Evolutionary conservation across 2,329 filamentous ascomycete species (phyloP).

Genomic region (Saccharata proteae): DNA sequence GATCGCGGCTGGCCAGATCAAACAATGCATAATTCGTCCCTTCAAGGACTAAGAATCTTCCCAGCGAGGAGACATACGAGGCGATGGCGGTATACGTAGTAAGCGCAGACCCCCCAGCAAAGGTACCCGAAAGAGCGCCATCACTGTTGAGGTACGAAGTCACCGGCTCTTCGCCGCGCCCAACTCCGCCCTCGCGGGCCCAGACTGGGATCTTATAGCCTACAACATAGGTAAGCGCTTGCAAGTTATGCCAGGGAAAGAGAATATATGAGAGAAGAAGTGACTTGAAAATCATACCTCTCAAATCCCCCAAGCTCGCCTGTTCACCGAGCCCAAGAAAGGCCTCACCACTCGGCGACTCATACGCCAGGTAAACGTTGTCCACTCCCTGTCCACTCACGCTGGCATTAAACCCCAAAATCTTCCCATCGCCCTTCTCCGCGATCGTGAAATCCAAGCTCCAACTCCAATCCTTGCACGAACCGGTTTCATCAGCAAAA

Average conservation of each 20-base stretch:
- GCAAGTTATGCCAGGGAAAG: no score
- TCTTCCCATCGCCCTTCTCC: no score
- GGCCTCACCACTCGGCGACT: neutral
- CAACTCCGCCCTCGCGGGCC: conserved; percentile 18
- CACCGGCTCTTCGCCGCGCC: conserved; percentile 17
- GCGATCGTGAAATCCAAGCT: neutral
- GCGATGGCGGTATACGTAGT: conserved; percentile 24
- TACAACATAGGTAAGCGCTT: no score
- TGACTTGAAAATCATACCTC: neutral
- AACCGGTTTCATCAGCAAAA: conserved; percentile 2
- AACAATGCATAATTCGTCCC: conserved; percentile 22
- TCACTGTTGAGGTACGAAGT: conserved; percentile 15
- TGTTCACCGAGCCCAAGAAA: neutral
- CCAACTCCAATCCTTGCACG: conserved; percentile 4
- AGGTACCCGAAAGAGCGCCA: conserved; percentile 8
- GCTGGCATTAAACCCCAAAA: neutral
- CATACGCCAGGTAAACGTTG: neutral
- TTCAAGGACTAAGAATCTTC: conserved; percentile 20
- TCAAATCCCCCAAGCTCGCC: neutral
- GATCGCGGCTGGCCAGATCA: conserved; percentile 15
- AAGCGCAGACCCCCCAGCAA: conserved; percentile 19
- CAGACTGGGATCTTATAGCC: conserved; percentile 17
- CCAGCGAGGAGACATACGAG: conserved; percentile 18
- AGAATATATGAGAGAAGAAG: neutral
- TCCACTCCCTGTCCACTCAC: neutral